phyloP scores from a whole-genome alignment of 2,329 filamentous ascomycete species.

The Fusarium bactridioides region DNA sequence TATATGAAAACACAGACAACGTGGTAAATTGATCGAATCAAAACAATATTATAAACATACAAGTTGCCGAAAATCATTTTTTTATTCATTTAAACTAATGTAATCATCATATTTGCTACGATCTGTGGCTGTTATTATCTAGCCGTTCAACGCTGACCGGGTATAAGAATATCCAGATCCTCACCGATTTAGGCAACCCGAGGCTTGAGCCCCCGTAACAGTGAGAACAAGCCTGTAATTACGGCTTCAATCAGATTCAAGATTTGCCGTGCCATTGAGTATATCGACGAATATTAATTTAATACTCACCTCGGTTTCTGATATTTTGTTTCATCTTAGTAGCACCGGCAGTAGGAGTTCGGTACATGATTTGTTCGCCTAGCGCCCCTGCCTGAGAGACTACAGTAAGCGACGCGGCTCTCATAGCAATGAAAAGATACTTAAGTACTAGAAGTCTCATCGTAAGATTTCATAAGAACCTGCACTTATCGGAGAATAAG shows the following conservation, averaged over 20 bases:
- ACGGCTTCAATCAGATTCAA: neutral
- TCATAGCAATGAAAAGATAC: neutral
- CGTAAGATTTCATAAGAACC: neutral
- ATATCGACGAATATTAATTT: neutral
- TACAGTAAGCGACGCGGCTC: accelerated
- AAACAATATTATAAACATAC: accelerated
- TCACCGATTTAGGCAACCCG: constrained; percentile 23
- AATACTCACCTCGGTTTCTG: neutral
- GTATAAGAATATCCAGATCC: constrained; percentile 4
- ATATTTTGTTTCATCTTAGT: accelerated
- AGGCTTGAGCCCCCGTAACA: neutral
- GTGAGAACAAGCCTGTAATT: neutral
- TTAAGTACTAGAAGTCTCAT: neutral
- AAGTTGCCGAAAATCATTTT: too few species aligned
- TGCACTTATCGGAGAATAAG: neutral
- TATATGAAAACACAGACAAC: accelerated
- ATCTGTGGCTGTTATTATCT: accelerated
- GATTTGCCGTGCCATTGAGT: neutral
- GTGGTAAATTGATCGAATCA: accelerated
- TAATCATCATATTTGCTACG: neutral
- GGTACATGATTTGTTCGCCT: neutral
- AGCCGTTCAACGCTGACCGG: neutral
- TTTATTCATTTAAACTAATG: neutral
- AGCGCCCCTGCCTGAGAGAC: neutral
- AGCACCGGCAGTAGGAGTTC: neutral